These are phyloP conservation scores for Penicillium simplicissimum DNA, from an alignment of 495 filamentous ascomycete species.

Conservation along the genomic window DNA sequence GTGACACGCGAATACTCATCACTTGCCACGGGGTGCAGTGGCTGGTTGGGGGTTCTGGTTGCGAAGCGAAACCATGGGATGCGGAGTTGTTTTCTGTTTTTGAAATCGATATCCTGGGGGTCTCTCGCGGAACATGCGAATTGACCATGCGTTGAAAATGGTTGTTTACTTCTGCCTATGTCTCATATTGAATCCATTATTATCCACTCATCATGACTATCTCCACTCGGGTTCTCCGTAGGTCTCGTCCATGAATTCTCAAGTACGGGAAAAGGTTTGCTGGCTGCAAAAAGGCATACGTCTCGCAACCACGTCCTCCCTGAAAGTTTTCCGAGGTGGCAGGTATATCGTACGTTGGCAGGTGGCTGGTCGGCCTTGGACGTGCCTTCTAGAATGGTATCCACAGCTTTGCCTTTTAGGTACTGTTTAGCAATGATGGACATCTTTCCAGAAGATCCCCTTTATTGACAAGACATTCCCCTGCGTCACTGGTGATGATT, in stretches of 20 bases:
- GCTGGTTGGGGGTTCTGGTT: conserved; percentile 34
- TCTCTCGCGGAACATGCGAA: conserved; percentile 34
- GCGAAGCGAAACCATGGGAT: conserved; percentile 48
- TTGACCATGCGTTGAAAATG: conserved; percentile 42
- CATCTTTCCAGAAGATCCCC: not conserved
- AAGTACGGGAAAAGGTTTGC: not conserved
- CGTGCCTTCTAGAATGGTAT: not conserved
- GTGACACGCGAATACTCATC: conserved; percentile 39
- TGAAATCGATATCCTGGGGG: conserved; percentile 42
- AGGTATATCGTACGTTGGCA: conserved; percentile 1
- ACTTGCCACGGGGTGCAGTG: conserved; percentile 35
- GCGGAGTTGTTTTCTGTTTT: conserved; percentile 41
- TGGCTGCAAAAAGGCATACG: too few relatives aligned
- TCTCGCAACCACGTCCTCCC: too few relatives aligned
- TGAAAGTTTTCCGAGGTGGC: too few relatives aligned
- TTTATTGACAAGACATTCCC: conserved; percentile 4
- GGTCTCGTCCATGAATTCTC: not conserved
- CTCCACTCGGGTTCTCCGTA: conserved; percentile 8
- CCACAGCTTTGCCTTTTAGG: not conserved
- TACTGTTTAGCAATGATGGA: not conserved
- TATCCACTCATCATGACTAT: conserved; percentile 17
- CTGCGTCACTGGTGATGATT: conserved; percentile 13
- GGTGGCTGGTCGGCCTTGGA: not conserved
- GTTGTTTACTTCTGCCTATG: conserved; percentile 23
- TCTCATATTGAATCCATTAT: conserved; percentile 21